Base-by-base conservation (phyloP, 768 basidiomycete genomes). In the Psilocybe sp. region DNA sequence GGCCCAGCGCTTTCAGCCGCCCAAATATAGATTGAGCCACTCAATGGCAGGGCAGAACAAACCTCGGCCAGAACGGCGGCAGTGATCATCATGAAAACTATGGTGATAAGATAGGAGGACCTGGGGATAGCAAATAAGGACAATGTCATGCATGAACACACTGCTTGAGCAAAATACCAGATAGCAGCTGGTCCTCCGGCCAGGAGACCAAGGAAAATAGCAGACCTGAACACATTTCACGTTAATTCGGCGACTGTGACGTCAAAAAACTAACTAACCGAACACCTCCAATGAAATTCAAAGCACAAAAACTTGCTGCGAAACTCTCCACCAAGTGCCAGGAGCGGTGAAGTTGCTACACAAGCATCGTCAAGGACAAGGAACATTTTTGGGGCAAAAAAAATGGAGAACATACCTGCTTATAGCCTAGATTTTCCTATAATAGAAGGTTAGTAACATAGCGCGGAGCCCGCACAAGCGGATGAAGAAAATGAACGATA, bases 11-110 rank as follows among this genome's bases (percentile, higher is more conserved):
- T 92, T 62, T 92, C 92, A 14, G 92, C 92, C 0, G 92, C 89
- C 93, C 93, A 96, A 43, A 93, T 84, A 66, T 95, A 96, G 64
- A 97, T 95, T 7, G 92, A 94, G 2, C 93, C 93, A 49, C 88
- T 90, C 44, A 93, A 66, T 4, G 89, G 88, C 23, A 94, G 74
- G 5, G 92, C 89, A 36, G 92, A 94, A 66, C 92, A 95, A 46
- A 95, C 84, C 64, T 96, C 93, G 15, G 93, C 92, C 34, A 96
- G 75, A 37, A 92, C 84, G 9, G 81, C 83, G 1, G 92, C 92
- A 6, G 89, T 93, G 46, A 96, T 91, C 56, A 77, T 78, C 90
- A 93, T 92, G 65, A 92, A 91, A 39, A 93, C 63, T 64, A 92
- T 78, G 6, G 91, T 90, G 48, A 92, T 76, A 52, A 92, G 23